Evolutionary conservation across 1,139 yeast species (phyloP), one percentile per base, ranked within the genome.

Genomic region (Taphrina pruni): DNA sequence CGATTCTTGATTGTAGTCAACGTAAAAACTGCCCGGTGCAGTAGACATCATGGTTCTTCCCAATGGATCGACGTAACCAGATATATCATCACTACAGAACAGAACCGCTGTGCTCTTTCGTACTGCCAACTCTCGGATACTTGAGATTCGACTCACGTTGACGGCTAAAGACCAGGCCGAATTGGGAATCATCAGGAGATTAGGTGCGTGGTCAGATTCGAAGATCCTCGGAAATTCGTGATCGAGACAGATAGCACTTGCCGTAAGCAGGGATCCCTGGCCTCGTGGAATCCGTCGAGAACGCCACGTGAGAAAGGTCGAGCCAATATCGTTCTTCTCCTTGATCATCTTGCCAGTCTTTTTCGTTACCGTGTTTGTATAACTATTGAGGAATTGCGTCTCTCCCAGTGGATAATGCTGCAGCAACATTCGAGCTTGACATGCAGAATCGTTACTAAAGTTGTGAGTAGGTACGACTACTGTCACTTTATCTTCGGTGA

Each of bases 321-420:
- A 54, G 12, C 43, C 43, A 9, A 54, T 54, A 14, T 54, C 43
- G 6, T 36, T 35, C 41, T 36, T 54, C 45, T 54, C 43, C 26
- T 26, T 17, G 21, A 35, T 7, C 43, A 54, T 36, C 41, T 35
- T 36, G 7, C 58, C 58, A 6, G 41, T 36, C 43, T 17, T 36
- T 17, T 36, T 54, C 26, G 45, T 54, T 17, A 54, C 43, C 21
- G 41, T 36, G 26, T 54, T 36, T 35, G 60, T 56, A 21, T 56
- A 56, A 26, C 36, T 41, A 20, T 56, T 39, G 60, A 38, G 32
- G 17, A 41, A 41, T 14, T 56, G 12, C 41, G n/a, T 17, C 38
- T 56, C 60, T 12, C 60, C 60, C 14, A 56, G 8, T 7, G 60
- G 50, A 36, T 56, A 56, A 20, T n/a, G 12, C 60, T 56, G 60